These are phyloP conservation scores for Rhododendron ovatum DNA, from an alignment of 148 eudicot species.

Conservation along the genomic window DNA sequence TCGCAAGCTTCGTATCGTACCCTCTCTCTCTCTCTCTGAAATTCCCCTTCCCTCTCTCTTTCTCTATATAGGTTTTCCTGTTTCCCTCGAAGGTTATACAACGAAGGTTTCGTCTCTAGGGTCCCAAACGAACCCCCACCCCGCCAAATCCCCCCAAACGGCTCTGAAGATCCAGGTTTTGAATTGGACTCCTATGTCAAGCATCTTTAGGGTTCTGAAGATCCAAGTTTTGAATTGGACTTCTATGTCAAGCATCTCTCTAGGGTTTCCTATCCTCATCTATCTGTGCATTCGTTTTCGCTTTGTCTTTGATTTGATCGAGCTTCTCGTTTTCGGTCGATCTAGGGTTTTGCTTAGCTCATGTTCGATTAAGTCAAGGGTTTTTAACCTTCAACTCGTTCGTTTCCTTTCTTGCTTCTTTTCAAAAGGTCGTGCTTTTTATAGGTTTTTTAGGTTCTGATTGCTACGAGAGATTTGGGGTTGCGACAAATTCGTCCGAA, in stretches of 20 bases:
- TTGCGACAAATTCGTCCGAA: neutral
- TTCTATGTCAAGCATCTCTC: neutral
- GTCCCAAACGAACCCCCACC: constrained; percentile 1
- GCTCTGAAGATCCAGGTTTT: constrained; percentile 3
- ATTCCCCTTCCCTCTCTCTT: neutral
- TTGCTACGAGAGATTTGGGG: neutral
- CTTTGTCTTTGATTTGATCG: neutral
- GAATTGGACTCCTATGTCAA: too few relatives aligned
- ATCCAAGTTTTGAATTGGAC: constrained; percentile 23
- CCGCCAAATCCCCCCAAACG: constrained; percentile 5
- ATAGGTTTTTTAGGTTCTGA: constrained; percentile 3
- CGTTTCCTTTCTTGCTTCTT: neutral
- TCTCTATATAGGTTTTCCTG: too few relatives aligned
- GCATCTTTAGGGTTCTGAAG: too few relatives aligned
- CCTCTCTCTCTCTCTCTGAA: neutral
- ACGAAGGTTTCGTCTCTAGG: constrained; percentile 14
- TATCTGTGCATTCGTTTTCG: neutral
- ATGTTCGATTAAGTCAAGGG: neutral
- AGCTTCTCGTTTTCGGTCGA: constrained; percentile 3
- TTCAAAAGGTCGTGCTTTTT: neutral
- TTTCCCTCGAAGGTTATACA: neutral
- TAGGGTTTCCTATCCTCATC: constrained; percentile 12
- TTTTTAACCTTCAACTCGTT: neutral
- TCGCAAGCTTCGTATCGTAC: neutral
- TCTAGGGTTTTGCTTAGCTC: constrained; percentile 10